phyloP scores from a whole-genome alignment of 805 yeast species.

The Lachancea nothofagi region DNA sequence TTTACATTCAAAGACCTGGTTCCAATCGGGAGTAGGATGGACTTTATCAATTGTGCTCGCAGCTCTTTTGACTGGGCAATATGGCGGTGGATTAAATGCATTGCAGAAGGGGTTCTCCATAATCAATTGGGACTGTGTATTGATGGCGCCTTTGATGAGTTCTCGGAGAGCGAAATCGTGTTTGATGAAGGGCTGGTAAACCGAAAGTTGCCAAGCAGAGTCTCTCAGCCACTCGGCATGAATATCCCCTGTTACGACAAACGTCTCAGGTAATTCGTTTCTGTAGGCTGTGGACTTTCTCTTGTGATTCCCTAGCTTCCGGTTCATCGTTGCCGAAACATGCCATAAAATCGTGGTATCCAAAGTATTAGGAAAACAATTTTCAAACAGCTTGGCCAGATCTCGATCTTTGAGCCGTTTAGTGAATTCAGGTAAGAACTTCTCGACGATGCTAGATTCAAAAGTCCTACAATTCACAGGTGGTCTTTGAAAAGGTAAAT shows the following conservation, averaged over 20 bases:
- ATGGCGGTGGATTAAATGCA: constrained; percentile 81
- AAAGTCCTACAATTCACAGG: constrained; percentile 68
- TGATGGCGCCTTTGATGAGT: constrained; percentile 71
- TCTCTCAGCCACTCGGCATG: constrained; percentile 93
- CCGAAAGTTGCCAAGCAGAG: constrained; percentile 75
- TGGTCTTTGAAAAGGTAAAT: constrained; percentile 75
- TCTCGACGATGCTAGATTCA: constrained; percentile 55
- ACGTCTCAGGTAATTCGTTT: constrained; percentile 47
- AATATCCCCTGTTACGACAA: constrained; percentile 86
- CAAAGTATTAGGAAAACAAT: constrained; percentile 78
- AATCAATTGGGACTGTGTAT: constrained; percentile 67
- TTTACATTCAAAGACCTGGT: constrained; percentile 77
- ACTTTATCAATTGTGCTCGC: constrained; percentile 58
- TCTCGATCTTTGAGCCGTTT: constrained; percentile 52
- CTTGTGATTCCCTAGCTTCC: constrained; percentile 13
- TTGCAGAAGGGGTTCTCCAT: constrained; percentile 72
- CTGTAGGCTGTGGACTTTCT: constrained; percentile 10
- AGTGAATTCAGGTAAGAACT: constrained; percentile 48
- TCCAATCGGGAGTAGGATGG: constrained; percentile 64
- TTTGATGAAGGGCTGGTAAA: constrained; percentile 57
- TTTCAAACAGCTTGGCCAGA: constrained; percentile 69
- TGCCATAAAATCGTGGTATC: constrained; percentile 86
- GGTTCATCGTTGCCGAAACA: constrained; percentile 19
- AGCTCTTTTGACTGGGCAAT: constrained; percentile 39
- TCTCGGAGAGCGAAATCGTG: constrained; percentile 45